A percentile compares a stretch with the other conserved stretches of the same genome.
Evolutionary conservation across 2,329 filamentous ascomycete genomes (phyloP).

Genomic region (Herpomyces periplanetae): DNA sequence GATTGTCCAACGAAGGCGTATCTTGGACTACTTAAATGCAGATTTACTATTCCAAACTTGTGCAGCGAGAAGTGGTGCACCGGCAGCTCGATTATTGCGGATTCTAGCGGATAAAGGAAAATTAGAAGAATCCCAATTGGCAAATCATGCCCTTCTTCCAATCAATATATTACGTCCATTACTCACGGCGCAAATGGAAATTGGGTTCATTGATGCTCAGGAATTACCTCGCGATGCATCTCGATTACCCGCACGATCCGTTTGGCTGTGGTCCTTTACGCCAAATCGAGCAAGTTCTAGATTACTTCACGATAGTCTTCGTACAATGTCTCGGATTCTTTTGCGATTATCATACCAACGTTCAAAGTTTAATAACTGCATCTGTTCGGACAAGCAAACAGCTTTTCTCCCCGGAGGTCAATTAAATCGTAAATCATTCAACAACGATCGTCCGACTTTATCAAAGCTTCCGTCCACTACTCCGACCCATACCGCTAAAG

Average conservation of each 20-base stretch:
- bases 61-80: conserved; percentile 31
- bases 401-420: no score
- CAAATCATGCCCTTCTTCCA: conserved; percentile 38
- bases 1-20: no score
- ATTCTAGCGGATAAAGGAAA: conserved; percentile 60
- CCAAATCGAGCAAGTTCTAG: conserved; percentile 24
- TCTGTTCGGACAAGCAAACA: no score
- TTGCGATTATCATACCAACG: no score
- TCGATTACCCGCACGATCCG: conserved; percentile 37
- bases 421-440: no score
- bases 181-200: conserved; percentile 47
- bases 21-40: no score
- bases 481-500: no score
- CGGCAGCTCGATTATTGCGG: conserved; percentile 42
- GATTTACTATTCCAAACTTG: no score
- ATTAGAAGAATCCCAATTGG: conserved; percentile 66
- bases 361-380: no score
- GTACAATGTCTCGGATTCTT: conserved; percentile 47
- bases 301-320: conserved; percentile 46
- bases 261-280: conserved; percentile 80
- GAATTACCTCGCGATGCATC: conserved; percentile 66
- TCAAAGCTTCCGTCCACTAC: no score
- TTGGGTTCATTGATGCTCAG: conserved; percentile 57
- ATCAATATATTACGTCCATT: conserved; percentile 50
- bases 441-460: no score